These are phyloP conservation scores for Litsea cubeba DNA, from an alignment of 164 flowering plant species.

Conservation along the genomic window DNA sequence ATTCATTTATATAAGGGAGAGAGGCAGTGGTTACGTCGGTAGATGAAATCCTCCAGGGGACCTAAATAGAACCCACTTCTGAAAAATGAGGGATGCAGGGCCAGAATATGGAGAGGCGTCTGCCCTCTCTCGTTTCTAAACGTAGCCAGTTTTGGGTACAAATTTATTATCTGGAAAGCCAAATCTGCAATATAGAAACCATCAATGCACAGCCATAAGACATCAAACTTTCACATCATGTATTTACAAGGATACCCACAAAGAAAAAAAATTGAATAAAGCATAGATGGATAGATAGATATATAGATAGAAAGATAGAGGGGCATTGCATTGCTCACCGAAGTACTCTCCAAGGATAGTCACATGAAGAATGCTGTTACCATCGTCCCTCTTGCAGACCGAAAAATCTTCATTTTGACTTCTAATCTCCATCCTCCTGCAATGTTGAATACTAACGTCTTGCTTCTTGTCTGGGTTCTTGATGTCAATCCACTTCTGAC, in stretches of 20 bases:
- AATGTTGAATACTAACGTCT: not conserved
- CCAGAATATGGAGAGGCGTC: conserved; percentile 16
- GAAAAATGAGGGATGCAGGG: conserved; percentile 6
- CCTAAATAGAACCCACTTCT: not conserved
- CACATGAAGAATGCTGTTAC: conserved; percentile 21
- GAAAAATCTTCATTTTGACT: not conserved
- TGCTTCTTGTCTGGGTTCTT: too few relatives aligned
- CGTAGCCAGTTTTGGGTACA: conserved; percentile 1
- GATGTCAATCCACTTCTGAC: too few relatives aligned
- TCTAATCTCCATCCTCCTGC: not conserved
- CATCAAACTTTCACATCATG: not conserved
- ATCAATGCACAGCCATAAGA: not conserved
- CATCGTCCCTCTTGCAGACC: conserved; percentile 14
- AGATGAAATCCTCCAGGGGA: not conserved
- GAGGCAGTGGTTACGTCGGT: not conserved
- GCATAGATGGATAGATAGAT: too few relatives aligned
- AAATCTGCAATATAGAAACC: conserved; percentile 7
- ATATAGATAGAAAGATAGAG: not conserved
- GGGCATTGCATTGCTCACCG: conserved; percentile 2
- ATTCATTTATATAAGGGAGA: not conserved
- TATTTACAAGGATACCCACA: not conserved
- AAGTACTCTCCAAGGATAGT: conserved; percentile 16
- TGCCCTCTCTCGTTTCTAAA: not conserved
- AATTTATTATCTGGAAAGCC: conserved; percentile 9
- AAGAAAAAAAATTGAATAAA: not conserved